Conservation (phyloP, 495 filamentous ascomycete species). For the Xylaria curta region DNA sequence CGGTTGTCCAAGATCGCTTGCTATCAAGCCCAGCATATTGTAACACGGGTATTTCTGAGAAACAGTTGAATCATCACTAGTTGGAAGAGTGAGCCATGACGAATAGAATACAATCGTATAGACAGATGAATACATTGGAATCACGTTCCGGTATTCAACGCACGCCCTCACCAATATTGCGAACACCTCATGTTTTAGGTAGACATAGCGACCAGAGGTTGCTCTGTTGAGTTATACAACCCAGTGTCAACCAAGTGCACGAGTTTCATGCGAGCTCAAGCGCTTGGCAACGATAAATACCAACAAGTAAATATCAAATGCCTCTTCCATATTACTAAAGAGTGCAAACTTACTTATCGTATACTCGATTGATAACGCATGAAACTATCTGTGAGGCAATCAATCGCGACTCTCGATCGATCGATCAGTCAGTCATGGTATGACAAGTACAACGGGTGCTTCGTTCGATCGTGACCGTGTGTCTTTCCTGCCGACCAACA, state of each 20-base stretch:
- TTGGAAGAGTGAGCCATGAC: background rate
- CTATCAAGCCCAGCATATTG: background rate
- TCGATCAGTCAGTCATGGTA: background rate
- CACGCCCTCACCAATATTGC: too few relatives aligned
- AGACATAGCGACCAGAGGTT: background rate
- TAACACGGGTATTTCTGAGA: background rate
- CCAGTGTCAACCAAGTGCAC: background rate
- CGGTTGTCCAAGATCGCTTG: background rate
- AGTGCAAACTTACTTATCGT: background rate
- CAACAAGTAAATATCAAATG: too few relatives aligned
- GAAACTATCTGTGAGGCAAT: background rate
- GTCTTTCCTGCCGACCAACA: background rate
- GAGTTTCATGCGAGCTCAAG: background rate
- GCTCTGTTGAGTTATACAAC: background rate
- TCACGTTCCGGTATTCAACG: background rate
- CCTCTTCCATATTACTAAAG: background rate
- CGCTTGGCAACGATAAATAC: background rate
- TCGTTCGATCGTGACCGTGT: background rate
- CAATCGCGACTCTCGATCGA: background rate
- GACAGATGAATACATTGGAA: constrained; percentile 14
- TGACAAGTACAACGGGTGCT: background rate
- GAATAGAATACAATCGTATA: constrained; percentile 15
- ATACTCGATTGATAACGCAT: background rate
- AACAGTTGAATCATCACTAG: background rate
- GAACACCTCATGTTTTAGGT: background rate